A percentile compares a stretch with the other conserved stretches of the same genome.
Evolutionary conservation across 202 grass and related monocot genomes (phyloP).

Genomic region (Zizania palustris): DNA sequence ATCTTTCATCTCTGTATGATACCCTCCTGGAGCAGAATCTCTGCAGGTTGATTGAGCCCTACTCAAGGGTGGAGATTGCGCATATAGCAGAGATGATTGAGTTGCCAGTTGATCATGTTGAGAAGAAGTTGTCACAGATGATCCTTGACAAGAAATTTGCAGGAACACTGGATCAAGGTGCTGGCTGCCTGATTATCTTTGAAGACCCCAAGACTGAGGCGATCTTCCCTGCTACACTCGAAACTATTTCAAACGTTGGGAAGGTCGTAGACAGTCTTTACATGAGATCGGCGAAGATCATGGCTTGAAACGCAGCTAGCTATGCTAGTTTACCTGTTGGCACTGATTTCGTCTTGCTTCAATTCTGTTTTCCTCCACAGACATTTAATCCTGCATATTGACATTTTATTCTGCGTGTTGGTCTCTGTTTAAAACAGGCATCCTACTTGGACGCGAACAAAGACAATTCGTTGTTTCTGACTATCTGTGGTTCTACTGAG

Average conservation of each 20-base stretch:
- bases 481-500: slow-evolving; percentile 13
- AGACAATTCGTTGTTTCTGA: slow-evolving; percentile 14
- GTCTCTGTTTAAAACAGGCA: slow-evolving; percentile 14
- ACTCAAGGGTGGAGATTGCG: slow-evolving; percentile 75
- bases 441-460: not conserved
- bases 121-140: slow-evolving; percentile 95
- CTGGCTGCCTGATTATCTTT: slow-evolving; percentile 88
- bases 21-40: slow-evolving; percentile 95
- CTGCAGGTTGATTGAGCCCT: slow-evolving; percentile 91
- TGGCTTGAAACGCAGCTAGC: slow-evolving; percentile 52
- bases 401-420: slow-evolving; percentile 20
- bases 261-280: slow-evolving; percentile 96
- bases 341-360: slow-evolving; percentile 34
- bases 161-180: slow-evolving; percentile 87
- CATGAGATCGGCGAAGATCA: slow-evolving; percentile 85
- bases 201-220: slow-evolving; percentile 72
- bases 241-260: slow-evolving; percentile 75
- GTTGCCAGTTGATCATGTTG: slow-evolving; percentile 73
- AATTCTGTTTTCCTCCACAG: not conserved
- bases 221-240: slow-evolving; percentile 82
- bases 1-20: slow-evolving; percentile 87
- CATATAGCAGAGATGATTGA: slow-evolving; percentile 89
- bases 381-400: slow-evolving; percentile 38
- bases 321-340: not conserved
- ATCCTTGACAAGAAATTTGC: slow-evolving; percentile 97